Conservation (phyloP, 108 stramenopile genomes). For the Poteriospumella lacustris region DNA sequence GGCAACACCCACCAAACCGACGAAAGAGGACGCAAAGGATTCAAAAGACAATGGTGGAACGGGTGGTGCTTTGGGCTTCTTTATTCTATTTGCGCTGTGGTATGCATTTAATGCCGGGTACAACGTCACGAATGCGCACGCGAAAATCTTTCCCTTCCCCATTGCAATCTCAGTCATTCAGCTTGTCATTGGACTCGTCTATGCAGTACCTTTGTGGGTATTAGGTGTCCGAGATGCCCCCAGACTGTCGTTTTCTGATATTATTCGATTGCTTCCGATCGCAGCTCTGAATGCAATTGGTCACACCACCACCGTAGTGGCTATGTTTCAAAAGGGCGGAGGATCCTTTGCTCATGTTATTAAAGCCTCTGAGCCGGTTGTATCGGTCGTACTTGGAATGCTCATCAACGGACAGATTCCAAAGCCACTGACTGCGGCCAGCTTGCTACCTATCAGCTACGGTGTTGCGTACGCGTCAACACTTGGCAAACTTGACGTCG, state of each 20-base stretch:
- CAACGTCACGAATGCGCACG: background rate
- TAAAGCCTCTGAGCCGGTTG: slow-evolving; percentile 12
- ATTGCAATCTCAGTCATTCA: background rate
- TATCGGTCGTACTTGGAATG: background rate
- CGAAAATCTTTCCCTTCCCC: background rate
- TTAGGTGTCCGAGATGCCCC: background rate
- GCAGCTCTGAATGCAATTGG: background rate
- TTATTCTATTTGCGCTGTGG: background rate
- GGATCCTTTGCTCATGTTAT: slow-evolving; percentile 12
- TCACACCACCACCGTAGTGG: background rate
- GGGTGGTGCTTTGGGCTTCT: no score
- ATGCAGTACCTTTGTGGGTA: background rate
- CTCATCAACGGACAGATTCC: background rate
- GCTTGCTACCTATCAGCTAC: background rate
- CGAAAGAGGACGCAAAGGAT: no score
- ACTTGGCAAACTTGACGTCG: background rate
- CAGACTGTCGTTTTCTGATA: background rate
- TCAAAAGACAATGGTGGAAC: no score
- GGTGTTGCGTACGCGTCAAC: slow-evolving; percentile 18
- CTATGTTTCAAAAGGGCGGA: slow-evolving; percentile 9
- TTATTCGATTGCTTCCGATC: background rate
- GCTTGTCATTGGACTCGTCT: background rate
- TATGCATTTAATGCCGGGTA: slow-evolving; percentile 19
- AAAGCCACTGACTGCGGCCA: background rate
- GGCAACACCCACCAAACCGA: no score